These are phyloP conservation scores for Cytospora paraplurivora DNA, from an alignment of 2,329 filamentous ascomycete species.

Conservation along the genomic window DNA sequence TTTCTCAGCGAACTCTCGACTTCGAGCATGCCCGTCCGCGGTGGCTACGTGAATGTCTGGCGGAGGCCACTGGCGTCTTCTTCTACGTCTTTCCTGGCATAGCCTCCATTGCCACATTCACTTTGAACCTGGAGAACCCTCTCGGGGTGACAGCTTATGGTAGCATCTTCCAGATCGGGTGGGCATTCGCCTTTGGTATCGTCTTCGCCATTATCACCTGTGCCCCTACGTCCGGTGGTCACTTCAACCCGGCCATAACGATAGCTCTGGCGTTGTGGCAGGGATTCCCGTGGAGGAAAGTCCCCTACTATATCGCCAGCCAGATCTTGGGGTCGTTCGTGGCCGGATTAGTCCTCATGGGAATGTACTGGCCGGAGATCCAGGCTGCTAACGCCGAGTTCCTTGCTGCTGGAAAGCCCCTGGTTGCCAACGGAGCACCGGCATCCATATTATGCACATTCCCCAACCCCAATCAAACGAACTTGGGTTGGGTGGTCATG, in stretches of 20 bases:
- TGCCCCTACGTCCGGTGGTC: conserved; percentile 55
- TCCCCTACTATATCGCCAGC: conserved; percentile 57
- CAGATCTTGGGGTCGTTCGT: conserved; percentile 60
- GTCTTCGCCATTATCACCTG: conserved; percentile 61
- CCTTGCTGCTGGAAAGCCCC: conserved; percentile 38
- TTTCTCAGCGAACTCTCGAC: conserved; percentile 56
- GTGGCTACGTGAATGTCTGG: conserved; percentile 57
- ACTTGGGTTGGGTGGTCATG: conserved; percentile 58
- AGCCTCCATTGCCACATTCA: conserved; percentile 54
- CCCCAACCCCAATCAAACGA: conserved; percentile 51
- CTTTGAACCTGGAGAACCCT: conserved; percentile 47
- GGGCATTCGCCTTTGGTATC: conserved; percentile 58
- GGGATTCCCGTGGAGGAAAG: conserved; percentile 61
- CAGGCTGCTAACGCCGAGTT: conserved; percentile 39
- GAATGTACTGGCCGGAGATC: conserved; percentile 56
- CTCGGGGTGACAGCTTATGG: conserved; percentile 40
- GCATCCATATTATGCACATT: conserved; percentile 59
- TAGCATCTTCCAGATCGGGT: conserved; percentile 58
- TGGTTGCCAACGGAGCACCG: conserved; percentile 47
- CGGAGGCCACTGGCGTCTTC: conserved; percentile 60
- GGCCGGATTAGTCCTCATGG: conserved; percentile 56
- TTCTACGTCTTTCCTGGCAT: conserved; percentile 58
- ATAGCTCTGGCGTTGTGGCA: conserved; percentile 53
- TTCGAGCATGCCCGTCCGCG: conserved; percentile 56
- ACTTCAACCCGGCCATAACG: conserved; percentile 57